phyloP scores from a whole-genome alignment of 495 filamentous ascomycete genomes.

The Neurospora sp. region DNA sequence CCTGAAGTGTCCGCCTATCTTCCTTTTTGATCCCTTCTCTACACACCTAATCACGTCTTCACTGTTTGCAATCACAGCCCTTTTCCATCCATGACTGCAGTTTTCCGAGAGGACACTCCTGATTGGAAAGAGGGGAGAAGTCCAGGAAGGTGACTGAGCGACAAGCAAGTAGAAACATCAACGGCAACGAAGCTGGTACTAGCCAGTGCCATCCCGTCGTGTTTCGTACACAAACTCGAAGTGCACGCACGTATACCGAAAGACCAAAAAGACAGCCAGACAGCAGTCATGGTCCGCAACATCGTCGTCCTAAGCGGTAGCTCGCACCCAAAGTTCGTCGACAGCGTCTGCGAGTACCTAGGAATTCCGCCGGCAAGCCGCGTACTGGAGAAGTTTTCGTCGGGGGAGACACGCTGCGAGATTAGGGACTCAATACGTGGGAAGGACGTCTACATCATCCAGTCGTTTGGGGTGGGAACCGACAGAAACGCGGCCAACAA shows the following conservation, averaged over 20 bases:
- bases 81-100: neutral
- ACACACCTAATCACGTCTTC: neutral
- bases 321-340: slow-evolving; percentile 80
- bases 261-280: neutral
- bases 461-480: slow-evolving; percentile 40
- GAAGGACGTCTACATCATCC: slow-evolving; percentile 97
- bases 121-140: neutral
- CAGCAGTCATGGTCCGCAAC: slow-evolving; percentile 68
- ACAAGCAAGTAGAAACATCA: neutral
- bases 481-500: neutral
- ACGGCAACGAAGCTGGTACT: neutral
- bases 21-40: neutral
- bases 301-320: slow-evolving; percentile 88
- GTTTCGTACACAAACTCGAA: neutral
- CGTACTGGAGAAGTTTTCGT: slow-evolving; percentile 80
- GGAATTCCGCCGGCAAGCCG: slow-evolving; percentile 76
- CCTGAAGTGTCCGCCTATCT: neutral
- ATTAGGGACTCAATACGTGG: slow-evolving; percentile 91
- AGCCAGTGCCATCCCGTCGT: neutral
- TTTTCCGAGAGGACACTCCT: neutral
- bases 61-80: neutral
- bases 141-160: neutral
- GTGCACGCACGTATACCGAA: neutral
- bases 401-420: slow-evolving; percentile 90
- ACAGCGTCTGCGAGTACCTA: slow-evolving; percentile 75